Percentiles rank a stretch among this genome's conserved stretches.
phyloP scores from a whole-genome alignment of 2,329 filamentous ascomycete species.

The Blastomyces emzantsi region DNA sequence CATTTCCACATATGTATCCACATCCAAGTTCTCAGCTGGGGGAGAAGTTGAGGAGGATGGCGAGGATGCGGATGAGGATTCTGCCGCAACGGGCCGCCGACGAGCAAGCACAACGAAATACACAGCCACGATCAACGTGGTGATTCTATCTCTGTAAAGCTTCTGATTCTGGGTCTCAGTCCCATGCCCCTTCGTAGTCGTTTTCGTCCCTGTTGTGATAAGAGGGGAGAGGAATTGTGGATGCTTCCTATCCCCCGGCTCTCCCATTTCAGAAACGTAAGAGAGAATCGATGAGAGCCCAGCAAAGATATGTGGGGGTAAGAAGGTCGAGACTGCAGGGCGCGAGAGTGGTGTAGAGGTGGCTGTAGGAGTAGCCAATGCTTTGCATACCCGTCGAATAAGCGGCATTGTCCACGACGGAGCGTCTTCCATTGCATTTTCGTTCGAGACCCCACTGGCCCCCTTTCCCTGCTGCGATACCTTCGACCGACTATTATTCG shows the following conservation, averaged over 20 bases:
- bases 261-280: constrained; percentile 32
- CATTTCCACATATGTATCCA: constrained; percentile 35
- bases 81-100: neutral
- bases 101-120: constrained; percentile 41
- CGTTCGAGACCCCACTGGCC: constrained; percentile 19
- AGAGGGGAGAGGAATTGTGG: constrained; percentile 14
- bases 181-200: constrained; percentile 17
- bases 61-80: neutral
- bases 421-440: constrained; percentile 31
- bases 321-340: constrained; percentile 35
- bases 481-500: neutral
- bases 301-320: constrained; percentile 64
- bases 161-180: constrained; percentile 36
- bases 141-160: constrained; percentile 33
- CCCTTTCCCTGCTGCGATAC: constrained; percentile 9
- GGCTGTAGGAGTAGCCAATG: constrained; percentile 47
- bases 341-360: constrained; percentile 30
- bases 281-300: constrained; percentile 56
- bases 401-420: constrained; percentile 62
- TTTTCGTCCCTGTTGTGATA: constrained; percentile 20
- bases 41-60: constrained; percentile 4
- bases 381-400: constrained; percentile 56
- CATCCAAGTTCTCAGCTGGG: constrained; percentile 28
- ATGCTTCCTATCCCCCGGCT: constrained; percentile 22
- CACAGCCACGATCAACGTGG: constrained; percentile 34